Conservation (phyloP, 768 basidiomycete genomes). For the Termitomyces sp. region DNA sequence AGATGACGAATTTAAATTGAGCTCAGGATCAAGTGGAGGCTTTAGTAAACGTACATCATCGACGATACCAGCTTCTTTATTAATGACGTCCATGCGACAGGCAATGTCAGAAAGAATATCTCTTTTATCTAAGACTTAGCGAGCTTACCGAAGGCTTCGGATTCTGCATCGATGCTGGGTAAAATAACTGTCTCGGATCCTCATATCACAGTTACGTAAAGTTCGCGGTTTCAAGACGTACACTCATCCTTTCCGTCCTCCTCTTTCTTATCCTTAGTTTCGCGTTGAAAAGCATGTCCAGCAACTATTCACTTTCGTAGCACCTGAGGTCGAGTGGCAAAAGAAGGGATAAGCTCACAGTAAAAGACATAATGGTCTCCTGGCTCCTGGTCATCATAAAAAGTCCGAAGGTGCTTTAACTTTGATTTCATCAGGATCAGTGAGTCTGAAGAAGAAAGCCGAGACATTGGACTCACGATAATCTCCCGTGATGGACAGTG, state of each 20-base stretch:
- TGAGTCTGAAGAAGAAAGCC: not conserved
- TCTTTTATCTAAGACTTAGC: not conserved
- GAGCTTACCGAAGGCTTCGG: not conserved
- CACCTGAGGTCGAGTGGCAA: not conserved
- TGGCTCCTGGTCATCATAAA: not conserved
- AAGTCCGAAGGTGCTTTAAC: not conserved
- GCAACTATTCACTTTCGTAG: not conserved
- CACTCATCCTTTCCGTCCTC: constrained; percentile 1
- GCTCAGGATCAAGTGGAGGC: not conserved
- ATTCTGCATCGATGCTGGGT: not conserved
- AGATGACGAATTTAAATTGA: not conserved
- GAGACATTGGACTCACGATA: not conserved
- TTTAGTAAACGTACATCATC: not conserved
- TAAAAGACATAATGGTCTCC: constrained; percentile 1
- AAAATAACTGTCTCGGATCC: not conserved
- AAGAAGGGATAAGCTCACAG: not conserved
- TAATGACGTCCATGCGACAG: not conserved
- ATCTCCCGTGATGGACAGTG: not conserved
- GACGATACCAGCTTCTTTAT: not conserved
- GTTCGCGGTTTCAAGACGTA: not conserved
- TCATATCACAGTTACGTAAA: not conserved
- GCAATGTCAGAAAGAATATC: not conserved
- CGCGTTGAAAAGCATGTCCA: not conserved
- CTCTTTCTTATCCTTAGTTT: not conserved
- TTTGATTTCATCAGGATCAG: not conserved